Percentiles rank a stretch among this genome's conserved stretches.
These are phyloP conservation scores for Solanum infundibuliforme DNA, from an alignment of 257 asterid species.

Conservation along the genomic window DNA sequence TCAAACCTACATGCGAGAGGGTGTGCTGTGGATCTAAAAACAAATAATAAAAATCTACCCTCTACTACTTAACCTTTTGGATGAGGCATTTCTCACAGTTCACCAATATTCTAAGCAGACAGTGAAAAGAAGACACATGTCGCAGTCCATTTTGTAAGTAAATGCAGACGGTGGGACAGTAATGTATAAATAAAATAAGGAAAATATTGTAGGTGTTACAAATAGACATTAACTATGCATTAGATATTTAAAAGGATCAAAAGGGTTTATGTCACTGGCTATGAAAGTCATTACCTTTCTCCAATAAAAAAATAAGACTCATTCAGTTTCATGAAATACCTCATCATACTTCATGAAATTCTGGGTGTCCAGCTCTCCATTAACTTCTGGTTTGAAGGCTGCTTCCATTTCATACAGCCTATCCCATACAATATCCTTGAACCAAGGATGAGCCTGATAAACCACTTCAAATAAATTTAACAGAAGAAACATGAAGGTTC, in stretches of 20 bases:
- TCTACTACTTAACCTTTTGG: background rate
- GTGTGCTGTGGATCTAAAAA: background rate
- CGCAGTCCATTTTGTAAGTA: background rate
- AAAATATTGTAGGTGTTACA: background rate
- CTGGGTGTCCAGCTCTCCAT: conserved; percentile 91
- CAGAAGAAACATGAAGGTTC: background rate
- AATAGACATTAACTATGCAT: background rate
- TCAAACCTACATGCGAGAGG: background rate
- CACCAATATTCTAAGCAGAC: background rate
- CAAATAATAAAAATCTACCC: background rate
- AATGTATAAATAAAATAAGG: background rate
- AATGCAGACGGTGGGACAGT: background rate
- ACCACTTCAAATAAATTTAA: conserved; percentile 1
- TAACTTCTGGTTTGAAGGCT: conserved; percentile 85
- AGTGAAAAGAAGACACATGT: background rate
- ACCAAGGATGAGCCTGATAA: conserved; percentile 92
- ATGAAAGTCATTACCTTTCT: background rate
- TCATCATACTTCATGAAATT: conserved; percentile 97
- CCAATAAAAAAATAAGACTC: conserved; percentile 2
- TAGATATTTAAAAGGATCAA: background rate
- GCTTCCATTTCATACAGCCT: conserved; percentile 94
- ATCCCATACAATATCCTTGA: conserved; percentile 76
- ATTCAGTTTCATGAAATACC: conserved; percentile 26
- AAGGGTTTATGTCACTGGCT: background rate
- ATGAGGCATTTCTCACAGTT: background rate